Evolutionary conservation across 345 rosid species (phyloP).

Genomic region (Eucalyptus brandiana): DNA sequence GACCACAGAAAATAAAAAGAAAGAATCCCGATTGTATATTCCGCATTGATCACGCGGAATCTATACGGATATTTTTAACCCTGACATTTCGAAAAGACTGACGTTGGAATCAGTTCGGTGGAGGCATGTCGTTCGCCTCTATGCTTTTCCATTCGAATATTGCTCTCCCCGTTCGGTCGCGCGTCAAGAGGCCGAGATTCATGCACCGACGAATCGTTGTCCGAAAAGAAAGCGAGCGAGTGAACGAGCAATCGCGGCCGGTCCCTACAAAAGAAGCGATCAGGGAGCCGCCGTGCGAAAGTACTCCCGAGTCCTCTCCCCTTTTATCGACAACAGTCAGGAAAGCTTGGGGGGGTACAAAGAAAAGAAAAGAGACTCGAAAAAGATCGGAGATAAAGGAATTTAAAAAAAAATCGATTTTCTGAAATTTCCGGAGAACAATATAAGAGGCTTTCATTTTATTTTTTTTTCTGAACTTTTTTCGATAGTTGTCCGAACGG

Average conservation of each 20-base stretch:
- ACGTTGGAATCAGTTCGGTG: neutral
- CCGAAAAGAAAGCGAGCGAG: neutral
- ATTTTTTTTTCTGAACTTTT: neutral
- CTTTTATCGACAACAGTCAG: neutral
- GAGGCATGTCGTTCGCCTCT: neutral
- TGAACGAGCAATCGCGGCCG: neutral
- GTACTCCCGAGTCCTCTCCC: neutral
- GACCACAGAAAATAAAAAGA: fast-evolving
- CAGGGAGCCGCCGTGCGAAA: neutral
- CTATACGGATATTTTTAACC: no score
- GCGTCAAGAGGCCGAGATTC: neutral
- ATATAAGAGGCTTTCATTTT: neutral
- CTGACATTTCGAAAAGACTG: no score
- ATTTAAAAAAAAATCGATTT: neutral
- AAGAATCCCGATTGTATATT: no score
- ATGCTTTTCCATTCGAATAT: no score
- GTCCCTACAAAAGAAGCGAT: neutral
- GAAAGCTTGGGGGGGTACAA: neutral
- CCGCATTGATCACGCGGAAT: neutral
- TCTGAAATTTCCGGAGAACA: neutral
- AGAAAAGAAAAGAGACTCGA: neutral
- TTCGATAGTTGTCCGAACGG: neutral
- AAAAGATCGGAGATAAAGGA: neutral
- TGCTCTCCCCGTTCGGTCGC: neutral
- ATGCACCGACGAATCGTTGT: no score